A percentile compares a stretch with the other conserved stretches of the same genome.
phyloP scores from a whole-genome alignment of 2,329 filamentous ascomycete species.

The Neonectria ditissima region DNA sequence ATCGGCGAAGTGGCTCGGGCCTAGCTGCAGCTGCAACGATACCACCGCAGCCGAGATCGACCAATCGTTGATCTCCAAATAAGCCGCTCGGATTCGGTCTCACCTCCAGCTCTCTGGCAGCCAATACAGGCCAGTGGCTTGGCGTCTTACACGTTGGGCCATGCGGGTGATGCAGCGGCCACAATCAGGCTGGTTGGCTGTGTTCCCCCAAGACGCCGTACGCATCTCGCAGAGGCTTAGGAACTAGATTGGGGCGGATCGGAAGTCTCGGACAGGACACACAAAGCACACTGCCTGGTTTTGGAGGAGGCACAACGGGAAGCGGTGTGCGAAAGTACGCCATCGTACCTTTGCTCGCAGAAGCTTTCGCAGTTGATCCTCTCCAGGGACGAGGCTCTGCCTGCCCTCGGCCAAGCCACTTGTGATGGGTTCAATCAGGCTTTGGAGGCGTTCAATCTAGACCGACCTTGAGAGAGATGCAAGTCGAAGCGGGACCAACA shows the following conservation, averaged over 20 bases:
- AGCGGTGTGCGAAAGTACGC: constrained; percentile 19
- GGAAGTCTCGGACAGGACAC: constrained; percentile 6
- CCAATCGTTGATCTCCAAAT: too few relatives aligned
- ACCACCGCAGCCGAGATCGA: too few relatives aligned
- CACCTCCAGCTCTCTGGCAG: too few relatives aligned
- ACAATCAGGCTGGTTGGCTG: constrained; percentile 1
- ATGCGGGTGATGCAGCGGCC: constrained; percentile 19
- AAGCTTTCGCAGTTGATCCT: constrained; percentile 3
- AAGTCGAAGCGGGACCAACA: not conserved
- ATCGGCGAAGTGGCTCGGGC: not conserved
- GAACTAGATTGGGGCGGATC: constrained; percentile 10
- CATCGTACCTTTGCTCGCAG: constrained; percentile 8
- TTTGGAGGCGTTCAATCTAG: constrained; percentile 8
- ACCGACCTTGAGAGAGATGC: constrained; percentile 11
- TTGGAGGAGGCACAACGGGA: not conserved
- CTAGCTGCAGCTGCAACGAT: too few relatives aligned
- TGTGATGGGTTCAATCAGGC: constrained; percentile 17
- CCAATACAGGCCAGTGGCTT: not conserved
- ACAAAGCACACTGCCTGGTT: constrained; percentile 7
- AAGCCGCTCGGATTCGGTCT: too few relatives aligned
- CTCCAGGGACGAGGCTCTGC: constrained; percentile 19
- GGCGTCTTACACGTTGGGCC: not conserved
- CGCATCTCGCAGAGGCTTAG: constrained; percentile 4
- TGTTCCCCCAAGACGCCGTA: constrained; percentile 8
- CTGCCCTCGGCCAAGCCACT: not conserved